Evolutionary conservation across 2,329 filamentous ascomycete genomes (phyloP).

Genomic region (Ciborinia camelliae): DNA sequence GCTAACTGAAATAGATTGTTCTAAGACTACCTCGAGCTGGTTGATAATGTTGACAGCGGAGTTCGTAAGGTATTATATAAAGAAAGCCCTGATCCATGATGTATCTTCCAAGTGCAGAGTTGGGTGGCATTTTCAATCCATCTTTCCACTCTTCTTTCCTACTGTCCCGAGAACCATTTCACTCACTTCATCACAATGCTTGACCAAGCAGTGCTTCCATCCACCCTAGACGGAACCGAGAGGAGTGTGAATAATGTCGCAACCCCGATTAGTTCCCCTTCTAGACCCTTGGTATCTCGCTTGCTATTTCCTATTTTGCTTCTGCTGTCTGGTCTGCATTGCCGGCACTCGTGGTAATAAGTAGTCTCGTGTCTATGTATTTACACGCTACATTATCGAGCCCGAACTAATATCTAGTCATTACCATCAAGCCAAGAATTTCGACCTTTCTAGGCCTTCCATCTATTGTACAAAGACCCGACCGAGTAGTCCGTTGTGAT

Average conservation of each 20-base stretch:
- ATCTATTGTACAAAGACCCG: not conserved
- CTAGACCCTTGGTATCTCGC: not conserved
- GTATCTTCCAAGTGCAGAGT: too few species aligned
- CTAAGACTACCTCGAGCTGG: not conserved
- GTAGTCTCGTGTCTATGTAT: not conserved
- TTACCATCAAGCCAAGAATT: not conserved
- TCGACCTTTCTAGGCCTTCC: not conserved
- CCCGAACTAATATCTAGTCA: too few species aligned
- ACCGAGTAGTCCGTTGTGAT: not conserved
- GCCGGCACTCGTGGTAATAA: not conserved
- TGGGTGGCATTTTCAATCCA: not conserved
- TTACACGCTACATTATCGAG: too few species aligned
- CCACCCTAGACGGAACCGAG: not conserved
- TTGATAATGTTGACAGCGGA: not conserved
- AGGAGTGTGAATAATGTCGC: not conserved
- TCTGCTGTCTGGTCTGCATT: not conserved
- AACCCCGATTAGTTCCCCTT: too few species aligned
- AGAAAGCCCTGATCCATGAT: too few species aligned
- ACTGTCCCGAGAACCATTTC: not conserved
- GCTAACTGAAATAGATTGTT: not conserved
- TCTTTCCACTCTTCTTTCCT: too few species aligned
- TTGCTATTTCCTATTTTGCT: not conserved
- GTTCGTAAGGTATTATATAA: not conserved
- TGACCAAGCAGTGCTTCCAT: not conserved
- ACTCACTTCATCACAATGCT: not conserved